Base-by-base conservation (phyloP, 129 eudicot species). In the Tanacetum coccineum region DNA sequence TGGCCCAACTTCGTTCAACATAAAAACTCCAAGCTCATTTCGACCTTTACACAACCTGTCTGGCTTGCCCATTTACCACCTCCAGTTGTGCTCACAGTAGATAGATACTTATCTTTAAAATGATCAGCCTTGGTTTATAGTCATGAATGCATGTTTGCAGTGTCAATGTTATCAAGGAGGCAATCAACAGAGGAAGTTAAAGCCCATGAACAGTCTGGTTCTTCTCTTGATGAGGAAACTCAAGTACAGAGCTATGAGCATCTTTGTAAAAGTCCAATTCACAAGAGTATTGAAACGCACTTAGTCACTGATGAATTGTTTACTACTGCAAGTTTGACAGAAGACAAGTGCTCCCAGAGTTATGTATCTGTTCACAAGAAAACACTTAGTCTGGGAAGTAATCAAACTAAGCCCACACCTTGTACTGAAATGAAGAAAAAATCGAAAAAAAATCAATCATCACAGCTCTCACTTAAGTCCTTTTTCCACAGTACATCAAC, bases 381-480 rank as follows among this genome's bases (percentile, higher is more conserved):
- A 36, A 36, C 42, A 36, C 42, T 7, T 7, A 7, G 42, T 36
- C 42, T 36, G 42, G 42, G 42, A 6, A 36, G 42, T 7, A 36
- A 36, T 7, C 42, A 7, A 2, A 36, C 42, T 7, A 36, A 6
- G 42, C 42, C 42, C 6, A 36, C 42, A 36, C 42, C 42, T 22
- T 47, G 25, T 55, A 45, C 71, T 28, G 72, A 70, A 50, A 71
- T 57, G 70, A 88, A 80, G 85, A 93, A 85, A 72, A 89, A 81
- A 83, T 69, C 66, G 58, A 93, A 83, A 76, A 79, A 80, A 40
- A 70, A 75, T 66, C 92, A 88, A 49, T 74, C 70, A 49, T 83
- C 91, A 28, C 98, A 93, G 79, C 93, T 84, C 69, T 86, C 99
- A 55, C 99, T 93, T 32, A 81, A 66, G 55, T 89, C 96, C 13